Percentiles rank a stretch among this genome's conserved stretches.
phyloP scores from a whole-genome alignment of 192 early-diverging fungal genomes.

The Coemansia sp. region DNA sequence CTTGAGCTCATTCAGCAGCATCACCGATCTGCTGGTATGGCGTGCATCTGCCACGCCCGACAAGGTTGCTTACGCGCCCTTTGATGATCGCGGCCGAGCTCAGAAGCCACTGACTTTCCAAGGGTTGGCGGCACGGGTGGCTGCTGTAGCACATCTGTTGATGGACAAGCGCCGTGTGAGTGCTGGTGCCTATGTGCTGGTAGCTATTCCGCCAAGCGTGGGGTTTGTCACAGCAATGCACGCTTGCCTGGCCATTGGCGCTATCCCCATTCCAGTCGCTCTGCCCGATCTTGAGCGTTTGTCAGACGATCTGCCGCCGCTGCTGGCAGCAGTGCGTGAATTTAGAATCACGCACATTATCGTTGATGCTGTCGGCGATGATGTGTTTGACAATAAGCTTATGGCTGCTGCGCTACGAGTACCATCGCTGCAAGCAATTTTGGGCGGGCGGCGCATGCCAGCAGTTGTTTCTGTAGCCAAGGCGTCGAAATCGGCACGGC shows the following conservation, averaged over 20 bases:
- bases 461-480: constrained; percentile 61
- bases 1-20: constrained; percentile 62
- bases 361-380: constrained; percentile 63
- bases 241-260: constrained; percentile 79
- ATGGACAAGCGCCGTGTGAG: constrained; percentile 58
- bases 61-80: constrained; percentile 58
- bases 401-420: constrained; percentile 60
- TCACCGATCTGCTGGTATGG: constrained; percentile 75
- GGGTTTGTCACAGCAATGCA: constrained; percentile 70
- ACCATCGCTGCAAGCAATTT: constrained; percentile 33
- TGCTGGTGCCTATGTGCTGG: constrained; percentile 58
- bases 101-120: constrained; percentile 65
- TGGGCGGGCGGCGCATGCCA: constrained; percentile 55
- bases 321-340: constrained; percentile 63
- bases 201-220: constrained; percentile 66
- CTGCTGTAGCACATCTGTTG: constrained; percentile 63
- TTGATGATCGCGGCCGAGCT: constrained; percentile 62
- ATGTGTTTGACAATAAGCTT: constrained; percentile 62
- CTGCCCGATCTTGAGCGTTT: constrained; percentile 63
- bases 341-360: constrained; percentile 61
- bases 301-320: constrained; percentile 64
- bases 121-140: constrained; percentile 67
- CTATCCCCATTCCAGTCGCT: constrained; percentile 67
- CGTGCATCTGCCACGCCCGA: constrained; percentile 63
- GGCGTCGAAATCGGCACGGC: constrained; percentile 62